These are phyloP conservation scores for Annona cherimola DNA, from an alignment of 164 flowering plant species.

Conservation along the genomic window DNA sequence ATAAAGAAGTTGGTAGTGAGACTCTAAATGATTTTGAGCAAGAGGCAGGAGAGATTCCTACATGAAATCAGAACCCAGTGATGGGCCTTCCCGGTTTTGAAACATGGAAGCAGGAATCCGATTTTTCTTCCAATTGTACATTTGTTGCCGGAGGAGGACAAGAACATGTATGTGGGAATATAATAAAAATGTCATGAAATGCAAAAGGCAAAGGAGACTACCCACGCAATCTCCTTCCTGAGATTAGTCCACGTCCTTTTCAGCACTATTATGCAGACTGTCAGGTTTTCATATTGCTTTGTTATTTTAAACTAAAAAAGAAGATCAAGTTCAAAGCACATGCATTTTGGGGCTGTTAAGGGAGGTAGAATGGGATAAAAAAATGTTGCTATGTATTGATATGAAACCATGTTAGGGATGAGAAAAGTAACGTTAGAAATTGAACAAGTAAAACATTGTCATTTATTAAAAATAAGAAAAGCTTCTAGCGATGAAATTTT, in stretches of 20 bases:
- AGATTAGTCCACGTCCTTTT: background rate
- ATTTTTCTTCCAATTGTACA: background rate
- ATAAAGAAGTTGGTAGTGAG: background rate
- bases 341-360: too few species aligned
- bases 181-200: background rate
- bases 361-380: too few species aligned
- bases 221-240: slow-evolving; percentile 14
- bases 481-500: too few species aligned
- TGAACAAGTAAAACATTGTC: too few species aligned
- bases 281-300: too few species aligned
- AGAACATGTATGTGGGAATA: slow-evolving; percentile 7
- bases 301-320: too few species aligned
- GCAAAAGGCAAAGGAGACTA: slow-evolving; percentile 6
- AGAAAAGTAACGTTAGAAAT: too few species aligned
- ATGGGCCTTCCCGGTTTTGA: background rate
- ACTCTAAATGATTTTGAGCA: background rate
- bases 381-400: too few species aligned
- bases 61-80: background rate
- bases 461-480: too few species aligned
- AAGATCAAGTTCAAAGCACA: too few species aligned
- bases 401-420: too few species aligned
- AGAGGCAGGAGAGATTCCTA: background rate
- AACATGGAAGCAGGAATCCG: background rate
- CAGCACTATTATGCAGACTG: background rate
- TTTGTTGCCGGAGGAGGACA: background rate